Percentiles rank a stretch among this genome's conserved stretches.
phyloP scores from a whole-genome alignment of 768 basidiomycete species.

The Suillus sp. region DNA sequence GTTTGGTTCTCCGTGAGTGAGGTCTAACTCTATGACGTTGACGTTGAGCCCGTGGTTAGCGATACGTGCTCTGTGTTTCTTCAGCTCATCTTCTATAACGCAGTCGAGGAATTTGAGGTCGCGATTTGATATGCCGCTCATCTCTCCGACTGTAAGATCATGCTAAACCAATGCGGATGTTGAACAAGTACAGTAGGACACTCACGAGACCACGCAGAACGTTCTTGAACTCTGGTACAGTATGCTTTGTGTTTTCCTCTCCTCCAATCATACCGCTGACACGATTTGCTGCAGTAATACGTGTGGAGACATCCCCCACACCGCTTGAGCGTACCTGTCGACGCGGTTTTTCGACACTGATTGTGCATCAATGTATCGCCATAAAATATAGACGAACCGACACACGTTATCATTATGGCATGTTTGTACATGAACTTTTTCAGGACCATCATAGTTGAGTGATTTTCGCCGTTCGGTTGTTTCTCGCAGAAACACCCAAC shows the following conservation, averaged over 20 bases:
- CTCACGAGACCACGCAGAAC: conserved; percentile 23
- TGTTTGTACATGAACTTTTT: conserved; percentile 24
- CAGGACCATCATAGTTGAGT: conserved; percentile 20
- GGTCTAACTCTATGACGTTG: conserved; percentile 29
- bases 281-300: conserved; percentile 30
- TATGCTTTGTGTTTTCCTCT: conserved; percentile 32
- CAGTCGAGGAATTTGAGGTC: conserved; percentile 31
- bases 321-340: conserved; percentile 24
- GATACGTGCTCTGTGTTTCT: conserved; percentile 21
- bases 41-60: conserved; percentile 19
- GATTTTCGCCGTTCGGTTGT: conserved; percentile 21
- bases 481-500: conserved; percentile 25
- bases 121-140: conserved; percentile 26
- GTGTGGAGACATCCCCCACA: conserved; percentile 32
- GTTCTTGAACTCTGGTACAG: conserved; percentile 24
- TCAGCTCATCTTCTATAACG: conserved; percentile 29
- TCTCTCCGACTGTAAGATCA: conserved; percentile 22
- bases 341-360: conserved; percentile 26
- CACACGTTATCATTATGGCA: conserved; percentile 30
- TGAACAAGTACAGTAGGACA: neutral
- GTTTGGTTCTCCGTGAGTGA: conserved; percentile 17
- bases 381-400: neutral
- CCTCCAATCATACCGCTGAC: conserved; percentile 32
- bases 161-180: neutral
- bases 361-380: neutral